phyloP scores from a whole-genome alignment of 2,329 filamentous ascomycete genomes.

The Aspergillus felis region DNA sequence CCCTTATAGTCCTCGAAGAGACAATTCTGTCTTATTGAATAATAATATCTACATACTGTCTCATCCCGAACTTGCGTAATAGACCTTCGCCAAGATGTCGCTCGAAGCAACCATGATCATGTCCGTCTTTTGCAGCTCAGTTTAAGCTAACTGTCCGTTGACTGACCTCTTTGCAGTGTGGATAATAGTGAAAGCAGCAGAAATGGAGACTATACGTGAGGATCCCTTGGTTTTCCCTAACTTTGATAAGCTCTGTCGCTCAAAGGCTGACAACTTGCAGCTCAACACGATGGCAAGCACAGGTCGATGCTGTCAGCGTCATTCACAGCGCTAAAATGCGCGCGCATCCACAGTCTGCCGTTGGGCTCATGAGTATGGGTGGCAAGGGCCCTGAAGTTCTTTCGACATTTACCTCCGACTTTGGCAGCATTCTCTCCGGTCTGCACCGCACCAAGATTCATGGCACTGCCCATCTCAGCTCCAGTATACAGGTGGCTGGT shows the following conservation, averaged over 20 bases:
- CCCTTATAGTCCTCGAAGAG: background rate
- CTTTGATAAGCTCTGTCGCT: slow-evolving; percentile 8
- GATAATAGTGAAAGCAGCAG: slow-evolving; percentile 99
- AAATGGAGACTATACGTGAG: slow-evolving; percentile 81
- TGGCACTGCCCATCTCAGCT: slow-evolving; percentile 82
- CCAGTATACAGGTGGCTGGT: slow-evolving; percentile 89
- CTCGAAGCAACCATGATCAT: slow-evolving; percentile 99
- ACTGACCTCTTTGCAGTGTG: slow-evolving; percentile 53
- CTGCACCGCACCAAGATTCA: slow-evolving; percentile 92
- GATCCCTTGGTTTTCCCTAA: slow-evolving; percentile 1
- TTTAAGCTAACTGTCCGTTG: slow-evolving; percentile 7
- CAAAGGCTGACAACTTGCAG: slow-evolving; percentile 47
- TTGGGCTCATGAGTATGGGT: slow-evolving; percentile 98
- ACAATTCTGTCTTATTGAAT: background rate
- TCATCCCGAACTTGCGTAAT: slow-evolving; percentile 2
- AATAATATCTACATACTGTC: background rate
- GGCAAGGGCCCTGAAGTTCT: slow-evolving; percentile 96
- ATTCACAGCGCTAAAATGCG: slow-evolving; percentile 95
- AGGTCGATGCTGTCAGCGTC: slow-evolving; percentile 90
- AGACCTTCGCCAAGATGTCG: slow-evolving; percentile 68
- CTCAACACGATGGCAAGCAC: slow-evolving; percentile 92
- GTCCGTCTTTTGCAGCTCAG: slow-evolving; percentile 30
- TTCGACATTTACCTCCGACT: slow-evolving; percentile 92
- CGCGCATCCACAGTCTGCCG: slow-evolving; percentile 92
- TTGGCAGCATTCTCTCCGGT: slow-evolving; percentile 90